Evolutionary conservation across 257 asterid species (phyloP).

Genomic region (Nicotiana undulata): DNA sequence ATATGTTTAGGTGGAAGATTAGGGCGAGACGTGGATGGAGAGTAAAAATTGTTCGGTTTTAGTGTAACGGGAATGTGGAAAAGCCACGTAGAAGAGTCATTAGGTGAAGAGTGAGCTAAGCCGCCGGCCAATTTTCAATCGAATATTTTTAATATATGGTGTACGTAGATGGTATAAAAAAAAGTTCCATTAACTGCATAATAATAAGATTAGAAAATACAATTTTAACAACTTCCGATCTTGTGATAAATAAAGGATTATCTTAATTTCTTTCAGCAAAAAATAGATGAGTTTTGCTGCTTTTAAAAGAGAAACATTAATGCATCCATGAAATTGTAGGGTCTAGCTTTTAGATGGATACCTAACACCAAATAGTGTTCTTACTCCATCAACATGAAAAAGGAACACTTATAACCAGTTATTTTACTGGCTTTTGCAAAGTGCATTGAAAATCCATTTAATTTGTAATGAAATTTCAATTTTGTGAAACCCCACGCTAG

Average conservation of each 20-base stretch:
- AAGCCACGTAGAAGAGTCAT: neutral
- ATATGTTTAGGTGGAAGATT: too few relatives aligned
- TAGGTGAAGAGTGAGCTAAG: neutral
- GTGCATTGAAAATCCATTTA: neutral
- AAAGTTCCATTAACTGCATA: neutral
- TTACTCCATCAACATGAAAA: neutral
- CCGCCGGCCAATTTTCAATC: constrained; percentile 1
- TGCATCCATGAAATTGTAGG: neutral
- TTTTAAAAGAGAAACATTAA: neutral
- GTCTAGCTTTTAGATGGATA: neutral
- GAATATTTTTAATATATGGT: neutral
- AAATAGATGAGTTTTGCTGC: neutral
- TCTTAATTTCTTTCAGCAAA: neutral
- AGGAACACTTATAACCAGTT: neutral
- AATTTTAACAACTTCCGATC: neutral
- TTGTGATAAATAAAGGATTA: neutral
- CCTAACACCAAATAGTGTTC: neutral
- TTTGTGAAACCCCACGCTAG: neutral
- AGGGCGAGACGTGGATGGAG: too few relatives aligned
- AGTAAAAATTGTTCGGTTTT: too few relatives aligned
- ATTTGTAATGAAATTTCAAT: neutral
- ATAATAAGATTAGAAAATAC: neutral
- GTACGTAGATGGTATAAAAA: too few relatives aligned
- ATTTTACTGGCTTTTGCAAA: neutral
- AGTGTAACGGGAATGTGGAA: neutral